Evolutionary conservation across 768 basidiomycete species (phyloP).

Genomic region (Suillus plorans): DNA sequence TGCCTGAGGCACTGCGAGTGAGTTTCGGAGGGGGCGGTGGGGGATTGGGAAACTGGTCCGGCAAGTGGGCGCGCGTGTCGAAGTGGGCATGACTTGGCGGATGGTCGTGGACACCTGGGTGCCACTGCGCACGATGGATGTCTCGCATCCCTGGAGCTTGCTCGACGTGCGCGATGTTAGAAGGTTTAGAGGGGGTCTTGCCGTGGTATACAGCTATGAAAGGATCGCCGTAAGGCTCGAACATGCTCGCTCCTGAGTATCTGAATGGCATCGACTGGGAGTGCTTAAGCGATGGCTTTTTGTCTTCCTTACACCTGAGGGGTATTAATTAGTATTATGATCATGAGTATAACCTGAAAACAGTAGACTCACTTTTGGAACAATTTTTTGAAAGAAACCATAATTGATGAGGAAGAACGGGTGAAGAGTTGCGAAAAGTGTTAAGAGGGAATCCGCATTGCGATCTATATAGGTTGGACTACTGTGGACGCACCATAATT

Average conservation of each 20-base stretch:
- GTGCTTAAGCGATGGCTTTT: background rate
- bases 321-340: background rate
- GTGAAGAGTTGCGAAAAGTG: background rate
- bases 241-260: background rate
- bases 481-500: background rate
- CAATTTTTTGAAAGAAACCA: background rate
- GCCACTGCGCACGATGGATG: background rate
- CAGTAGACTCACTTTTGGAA: slow-evolving; percentile 10
- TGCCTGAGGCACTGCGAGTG: background rate
- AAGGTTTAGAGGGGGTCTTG: background rate
- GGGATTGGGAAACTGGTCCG: slow-evolving; percentile 9
- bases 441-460: background rate
- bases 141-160: slow-evolving; percentile 3
- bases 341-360: background rate
- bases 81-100: background rate
- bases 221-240: background rate
- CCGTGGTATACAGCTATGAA: background rate
- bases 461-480: background rate
- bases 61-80: slow-evolving; percentile 3
- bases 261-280: background rate
- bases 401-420: background rate
- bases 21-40: slow-evolving; percentile 10
- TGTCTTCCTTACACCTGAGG: slow-evolving; percentile 5
- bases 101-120: background rate
- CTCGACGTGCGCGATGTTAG: background rate